Base-by-base conservation (phyloP, 768 basidiomycete species). In the Mycena floridula region DNA sequence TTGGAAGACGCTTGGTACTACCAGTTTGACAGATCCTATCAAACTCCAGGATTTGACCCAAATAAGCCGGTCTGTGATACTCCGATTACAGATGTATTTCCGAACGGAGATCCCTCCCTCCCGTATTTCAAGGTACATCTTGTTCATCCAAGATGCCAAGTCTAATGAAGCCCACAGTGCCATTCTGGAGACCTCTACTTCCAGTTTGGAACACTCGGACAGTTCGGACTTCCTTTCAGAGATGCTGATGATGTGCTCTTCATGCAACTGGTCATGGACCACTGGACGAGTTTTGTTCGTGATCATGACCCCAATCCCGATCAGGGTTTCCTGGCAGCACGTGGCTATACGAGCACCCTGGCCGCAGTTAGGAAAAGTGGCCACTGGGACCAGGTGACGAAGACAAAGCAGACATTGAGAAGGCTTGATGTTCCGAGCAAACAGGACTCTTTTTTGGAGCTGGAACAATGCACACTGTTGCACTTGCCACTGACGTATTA, bases 231-330 rank as follows among this genome's bases (percentile, higher is more conserved):
- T 1, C 70, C 72, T 2, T 72, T 72, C 59, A 69, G 74, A 24
- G 76, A 77, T 55, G 57, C 56, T 21, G 56, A 64, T 36, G 74
- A 77, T 54, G 62, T 75, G 5, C 59, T 67, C 1, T 62, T 76
- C 53, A 61, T 64, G 41, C 73, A 75, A 50, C 55, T 70, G 30
- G 60, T 57, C 28, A 54, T 68, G 5, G 75, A 77, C 50, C 53
- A 59, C 7, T 78, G 74, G 76, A 59, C 67, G 0, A 54, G 68
- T 6, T 77, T 76, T 47, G 72, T 68, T 7, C 64, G 73, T 28
- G 67, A 69, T 4, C 68, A 65, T 50, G 56, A 76, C 46, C 75
- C 76, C 6, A 77, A 75, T 48, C 74, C 72, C 0, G 58, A 65
- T 3, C 47, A 54, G 0, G 61, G 50, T 1, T 75, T 69, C 53